Base-by-base conservation (phyloP, 1,139 yeast genomes). In the Kurtzmaniella quercitrusa region DNA sequence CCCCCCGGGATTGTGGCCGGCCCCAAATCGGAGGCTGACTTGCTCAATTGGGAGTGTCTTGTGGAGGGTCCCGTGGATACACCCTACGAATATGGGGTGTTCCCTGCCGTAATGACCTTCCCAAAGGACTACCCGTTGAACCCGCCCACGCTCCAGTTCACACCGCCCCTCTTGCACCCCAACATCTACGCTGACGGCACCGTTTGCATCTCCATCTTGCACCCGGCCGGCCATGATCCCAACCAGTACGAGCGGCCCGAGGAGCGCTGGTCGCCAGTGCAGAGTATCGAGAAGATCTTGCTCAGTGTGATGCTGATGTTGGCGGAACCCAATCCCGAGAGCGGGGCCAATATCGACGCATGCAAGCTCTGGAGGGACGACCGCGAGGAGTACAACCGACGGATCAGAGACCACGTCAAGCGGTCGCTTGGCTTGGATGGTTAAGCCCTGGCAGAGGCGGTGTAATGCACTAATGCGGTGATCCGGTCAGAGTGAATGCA, bases 261-360 rank as follows among this genome's bases (percentile, higher is more conserved):
- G 51, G 98, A 93, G 65, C 74, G 98, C 51, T 93, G 98, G 98
- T 86, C 95, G 7, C 98, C 98, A 0, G 93, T 93, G 38, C 98
- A 93, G 62, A 87, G 96, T 58, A 91, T 93, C 23, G 98, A 93
- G 66, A 93, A 93, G 76, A 93, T 93, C 48, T 71, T 93, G 50
- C 68, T 93, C 48, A 85, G 95, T 62, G 98, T 93, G 23, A 81
- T 90, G 77, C 86, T 96, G 56, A 91, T 93, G 97, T 75, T 93
- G 51, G 95, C 97, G 2, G 98, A 93, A 62, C 98, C 98, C 3
- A 93, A 93, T 59, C 87, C 89, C 25, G 98, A 91, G 62, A 85
- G 95, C 57, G 98, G 97, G 4, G 98, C 98, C 41, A 90, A 93
- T 59, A 86, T 93, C 45, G 98, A 93, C 59, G 98, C 98, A 2